Evolutionary conservation across 2,329 filamentous ascomycete species (phyloP).

Genomic region (Fusarium sacchari): DNA sequence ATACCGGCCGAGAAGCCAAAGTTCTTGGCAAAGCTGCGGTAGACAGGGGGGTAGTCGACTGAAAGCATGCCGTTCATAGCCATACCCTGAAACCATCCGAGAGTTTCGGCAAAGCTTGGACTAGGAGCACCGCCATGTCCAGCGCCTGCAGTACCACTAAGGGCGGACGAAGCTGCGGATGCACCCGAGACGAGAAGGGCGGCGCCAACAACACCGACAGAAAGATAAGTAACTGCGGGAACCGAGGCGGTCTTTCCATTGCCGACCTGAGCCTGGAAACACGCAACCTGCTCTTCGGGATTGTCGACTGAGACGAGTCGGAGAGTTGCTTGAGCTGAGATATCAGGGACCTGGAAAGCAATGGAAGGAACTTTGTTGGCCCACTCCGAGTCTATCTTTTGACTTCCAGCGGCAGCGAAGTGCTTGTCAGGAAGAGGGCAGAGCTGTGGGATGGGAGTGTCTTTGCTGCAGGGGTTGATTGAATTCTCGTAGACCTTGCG

Average conservation of each 20-base stretch:
- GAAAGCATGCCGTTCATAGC: constrained; percentile 97
- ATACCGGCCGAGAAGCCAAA: constrained; percentile 92
- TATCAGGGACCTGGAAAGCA: constrained; percentile 89
- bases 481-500: constrained; percentile 78
- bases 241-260: constrained; percentile 88
- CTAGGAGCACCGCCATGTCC: constrained; percentile 72
- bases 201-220: constrained; percentile 85
- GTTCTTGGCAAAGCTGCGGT: constrained; percentile 90
- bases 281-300: constrained; percentile 73
- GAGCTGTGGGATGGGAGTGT: constrained; percentile 74
- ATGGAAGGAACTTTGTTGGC: constrained; percentile 84
- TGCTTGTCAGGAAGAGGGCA: constrained; percentile 84
- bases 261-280: constrained; percentile 80
- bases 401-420: constrained; percentile 78
- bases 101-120: constrained; percentile 85
- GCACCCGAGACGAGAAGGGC: constrained; percentile 79
- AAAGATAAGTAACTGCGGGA: constrained; percentile 82
- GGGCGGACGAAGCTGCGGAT: constrained; percentile 71
- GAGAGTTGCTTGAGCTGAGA: constrained; percentile 85
- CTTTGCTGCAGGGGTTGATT: constrained; percentile 83
- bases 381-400: constrained; percentile 76
- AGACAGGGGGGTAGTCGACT: constrained; percentile 86
- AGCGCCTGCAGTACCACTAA: constrained; percentile 62
- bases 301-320: constrained; percentile 72
- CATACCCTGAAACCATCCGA: constrained; percentile 92